Evolutionary conservation across 768 basidiomycete genomes (phyloP).

Genomic region (Mycena crocata): DNA sequence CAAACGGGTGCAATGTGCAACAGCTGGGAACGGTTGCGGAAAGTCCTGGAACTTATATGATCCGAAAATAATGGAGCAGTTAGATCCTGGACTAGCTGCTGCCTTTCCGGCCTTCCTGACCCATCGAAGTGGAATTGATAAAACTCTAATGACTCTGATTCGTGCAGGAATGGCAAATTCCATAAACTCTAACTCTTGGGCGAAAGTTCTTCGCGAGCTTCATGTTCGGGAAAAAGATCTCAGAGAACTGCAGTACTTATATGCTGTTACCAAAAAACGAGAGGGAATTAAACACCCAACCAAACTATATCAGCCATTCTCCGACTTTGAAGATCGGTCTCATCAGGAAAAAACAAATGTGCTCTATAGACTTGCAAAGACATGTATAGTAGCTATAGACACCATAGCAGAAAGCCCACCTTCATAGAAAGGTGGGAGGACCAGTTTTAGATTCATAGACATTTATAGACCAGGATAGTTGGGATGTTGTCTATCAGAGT

Average conservation of each 20-base stretch:
- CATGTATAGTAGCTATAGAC: no score
- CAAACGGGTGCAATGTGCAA: conserved; percentile 17
- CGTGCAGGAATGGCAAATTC: conserved; percentile 25
- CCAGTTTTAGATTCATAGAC: no score
- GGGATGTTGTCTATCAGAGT: no score
- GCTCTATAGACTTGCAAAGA: no score
- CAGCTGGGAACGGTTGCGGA: conserved; percentile 27
- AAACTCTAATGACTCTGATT: conserved; percentile 32
- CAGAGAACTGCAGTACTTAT: conserved; percentile 27
- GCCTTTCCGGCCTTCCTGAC: conserved; percentile 33
- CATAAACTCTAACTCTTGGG: conserved; percentile 29
- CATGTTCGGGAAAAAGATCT: conserved; percentile 32
- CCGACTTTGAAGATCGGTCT: conserved; percentile 18
- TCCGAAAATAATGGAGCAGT: conserved; percentile 23
- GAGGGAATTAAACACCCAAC: neutral
- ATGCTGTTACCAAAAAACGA: conserved; percentile 4
- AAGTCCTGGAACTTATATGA: conserved; percentile 31
- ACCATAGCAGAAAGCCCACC: no score
- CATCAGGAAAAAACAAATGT: no score
- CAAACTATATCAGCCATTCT: conserved; percentile 20
- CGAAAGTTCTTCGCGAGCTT: conserved; percentile 29
- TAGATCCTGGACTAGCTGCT: conserved; percentile 17
- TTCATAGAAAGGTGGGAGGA: no score
- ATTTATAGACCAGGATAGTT: no score
- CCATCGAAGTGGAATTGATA: conserved; percentile 33